Percentiles rank a stretch among this genome's conserved stretches.
Evolutionary conservation across 2,329 filamentous ascomycete genomes (phyloP).

Genomic region (Sordariomycetes sp.): DNA sequence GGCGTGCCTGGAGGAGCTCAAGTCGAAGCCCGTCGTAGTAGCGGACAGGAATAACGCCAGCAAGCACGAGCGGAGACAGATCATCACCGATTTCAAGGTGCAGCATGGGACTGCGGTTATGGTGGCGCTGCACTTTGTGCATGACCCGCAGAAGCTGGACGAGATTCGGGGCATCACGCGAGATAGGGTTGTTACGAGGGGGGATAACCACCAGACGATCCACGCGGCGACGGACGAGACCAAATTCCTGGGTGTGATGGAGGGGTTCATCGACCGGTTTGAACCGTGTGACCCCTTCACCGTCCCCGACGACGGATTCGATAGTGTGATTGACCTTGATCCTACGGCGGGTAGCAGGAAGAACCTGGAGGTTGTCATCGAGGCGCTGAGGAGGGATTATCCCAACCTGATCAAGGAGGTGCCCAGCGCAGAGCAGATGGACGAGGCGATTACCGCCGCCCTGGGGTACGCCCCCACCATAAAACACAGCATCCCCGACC

Average conservation of each 20-base stretch:
- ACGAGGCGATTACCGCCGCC: slow-evolving; percentile 64
- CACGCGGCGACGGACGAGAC: slow-evolving; percentile 61
- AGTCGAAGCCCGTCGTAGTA: slow-evolving; percentile 58
- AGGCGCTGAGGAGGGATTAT: slow-evolving; percentile 59
- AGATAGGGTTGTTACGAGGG: slow-evolving; percentile 67
- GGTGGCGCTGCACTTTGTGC: slow-evolving; percentile 80
- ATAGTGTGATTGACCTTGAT: slow-evolving; percentile 74
- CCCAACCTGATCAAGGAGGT: slow-evolving; percentile 62
- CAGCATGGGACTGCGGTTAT: slow-evolving; percentile 53
- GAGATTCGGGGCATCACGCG: slow-evolving; percentile 63
- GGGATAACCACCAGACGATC: slow-evolving; percentile 97
- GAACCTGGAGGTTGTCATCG: slow-evolving; percentile 73
- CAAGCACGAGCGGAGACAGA: slow-evolving; percentile 73
- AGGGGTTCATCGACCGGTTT: slow-evolving; percentile 79
- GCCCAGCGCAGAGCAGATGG: slow-evolving; percentile 61
- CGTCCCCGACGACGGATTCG: slow-evolving; percentile 70
- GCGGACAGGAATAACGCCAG: slow-evolving; percentile 94
- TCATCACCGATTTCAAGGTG: slow-evolving; percentile 64
- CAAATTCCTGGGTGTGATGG: slow-evolving; percentile 86
- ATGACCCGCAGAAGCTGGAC: slow-evolving; percentile 63
- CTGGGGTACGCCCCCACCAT: slow-evolving; percentile 65
- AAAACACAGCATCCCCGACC: slow-evolving; percentile 59
- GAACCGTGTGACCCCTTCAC: slow-evolving; percentile 56
- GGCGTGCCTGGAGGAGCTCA: slow-evolving; percentile 51
- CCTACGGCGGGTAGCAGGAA: slow-evolving; percentile 62